Base-by-base conservation (phyloP, 140 eudicot species). In the Flaveria floridana region DNA sequence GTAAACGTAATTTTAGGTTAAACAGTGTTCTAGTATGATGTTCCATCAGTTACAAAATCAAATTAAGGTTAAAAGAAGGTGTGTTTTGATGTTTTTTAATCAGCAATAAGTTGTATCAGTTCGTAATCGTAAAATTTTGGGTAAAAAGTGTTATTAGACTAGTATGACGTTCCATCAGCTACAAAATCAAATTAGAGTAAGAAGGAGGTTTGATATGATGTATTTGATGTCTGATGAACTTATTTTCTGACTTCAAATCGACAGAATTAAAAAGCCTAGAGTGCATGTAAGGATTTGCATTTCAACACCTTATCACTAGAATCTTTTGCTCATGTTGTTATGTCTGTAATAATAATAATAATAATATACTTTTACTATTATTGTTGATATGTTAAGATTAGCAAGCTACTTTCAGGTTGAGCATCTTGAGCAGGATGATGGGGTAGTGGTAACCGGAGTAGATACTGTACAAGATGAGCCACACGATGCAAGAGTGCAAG, bases 371-470 rank as follows among this genome's bases (percentile, higher is more conserved):
- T 41, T 18, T 72, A 15, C 26, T 74, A 50, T 80, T 15, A 37
- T 19, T 80, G 76, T 68, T 68, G 68, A 61, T 66, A 48, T 50
- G 76, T 23, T 48, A 75, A 34, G 39, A 58, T 68, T 67, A 44
- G 79, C 42, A 68, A 68, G 67, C 42, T 61, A 50, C 50, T 63
- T 82, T 81, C 89, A 84, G 87, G 89, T 28, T 66, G 91, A 86
- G 55, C 23, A 6, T 70, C 67, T 80, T 7, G 85, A 83, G 66
- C 83, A 79, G 73, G 90, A 83, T 7, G 80, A 83, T 70, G 88
- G 89, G 79, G 88, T 82, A 50, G 81, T 84, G 79, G 75, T 84
- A 70, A 78, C 74, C 18, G 79, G 83, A 64, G 82, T 72, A 70
- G 86, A 86, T 80, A 47, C 78, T 65, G 76, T 78, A 75, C 76